Percentiles rank a stretch among this genome's conserved stretches.
phyloP scores from a whole-genome alignment of 108 stramenopile genomes.

The Nitzschia inconspicua region DNA sequence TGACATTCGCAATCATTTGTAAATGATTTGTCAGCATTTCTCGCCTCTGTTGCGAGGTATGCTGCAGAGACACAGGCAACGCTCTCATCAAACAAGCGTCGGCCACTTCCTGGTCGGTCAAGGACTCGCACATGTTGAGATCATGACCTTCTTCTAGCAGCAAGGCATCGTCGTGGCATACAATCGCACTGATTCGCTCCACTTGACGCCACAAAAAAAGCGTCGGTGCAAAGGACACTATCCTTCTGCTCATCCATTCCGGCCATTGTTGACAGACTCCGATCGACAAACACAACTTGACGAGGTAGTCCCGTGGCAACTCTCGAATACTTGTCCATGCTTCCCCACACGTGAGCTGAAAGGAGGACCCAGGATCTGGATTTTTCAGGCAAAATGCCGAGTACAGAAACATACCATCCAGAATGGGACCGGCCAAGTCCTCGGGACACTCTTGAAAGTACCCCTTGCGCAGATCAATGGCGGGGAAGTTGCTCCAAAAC shows the following conservation, averaged over 20 bases:
- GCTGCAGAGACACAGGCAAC: conserved; percentile 10
- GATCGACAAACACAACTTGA: neutral
- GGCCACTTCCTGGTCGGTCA: conserved; percentile 15
- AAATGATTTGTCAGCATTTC: conserved; percentile 23
- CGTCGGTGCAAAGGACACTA: neutral
- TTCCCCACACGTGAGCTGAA: neutral
- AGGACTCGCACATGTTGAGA: too few relatives aligned
- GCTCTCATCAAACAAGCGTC: conserved; percentile 28
- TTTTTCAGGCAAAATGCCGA: neutral
- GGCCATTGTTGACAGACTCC: conserved; percentile 1
- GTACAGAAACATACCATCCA: neutral
- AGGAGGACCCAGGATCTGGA: neutral
- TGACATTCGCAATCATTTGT: conserved; percentile 2
- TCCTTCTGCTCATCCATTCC: neutral
- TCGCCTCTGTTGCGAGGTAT: conserved; percentile 5
- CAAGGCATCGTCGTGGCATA: conserved; percentile 10
- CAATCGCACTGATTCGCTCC: neutral
- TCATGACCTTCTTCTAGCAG: conserved; percentile 10
- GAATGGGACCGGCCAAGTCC: neutral
- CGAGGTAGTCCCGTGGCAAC: neutral
- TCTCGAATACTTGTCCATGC: neutral
- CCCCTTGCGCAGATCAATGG: neutral
- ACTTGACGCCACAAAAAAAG: neutral
- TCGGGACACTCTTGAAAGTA: neutral
- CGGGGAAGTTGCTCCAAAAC: neutral